Base-by-base conservation (phyloP, 441 rosid genomes). In the Adansonia gregorii region DNA sequence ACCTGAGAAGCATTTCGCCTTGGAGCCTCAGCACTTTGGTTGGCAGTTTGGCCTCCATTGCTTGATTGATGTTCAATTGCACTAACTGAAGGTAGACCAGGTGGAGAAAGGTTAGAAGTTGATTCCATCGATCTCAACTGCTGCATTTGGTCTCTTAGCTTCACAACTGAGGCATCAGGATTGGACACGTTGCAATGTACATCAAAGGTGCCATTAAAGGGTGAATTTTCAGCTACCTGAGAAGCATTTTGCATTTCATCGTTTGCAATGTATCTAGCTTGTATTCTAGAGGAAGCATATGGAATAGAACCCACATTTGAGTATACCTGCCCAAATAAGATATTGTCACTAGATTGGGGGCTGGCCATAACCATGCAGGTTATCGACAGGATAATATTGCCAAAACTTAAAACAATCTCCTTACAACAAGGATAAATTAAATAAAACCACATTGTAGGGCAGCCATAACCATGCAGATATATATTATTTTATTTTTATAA, bases 321-420 rank as follows among this genome's bases (percentile, higher is more conserved):
- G 68, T 63, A 76, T 75, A 31, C 90, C 91, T 85, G 81, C 54
- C 75, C 82, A 85, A 41, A 56, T 35, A 74, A 80, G 69, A 67
- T 24, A 67, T 59, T 7, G 11, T 68, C 15, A 77, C 46, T 39
- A 72, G 55, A 77, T 15, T 8, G 67, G 45, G 3, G 67, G 20
- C 55, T 14, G 20, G 11, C 14, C 4, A 19, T 67, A 54, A 35
- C 41, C 41, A 35, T 35, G 52, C 55, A 60, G 20, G 24, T 43
- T 46, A 31, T 49, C 6, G 48, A 46, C 9, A 49, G 48, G 43
- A 63, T 65, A 3, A 51, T 49, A 24, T 35, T 63, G 49, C 17
- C n/a, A 17, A 64, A 48, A 51, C 22, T 64, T 19, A 22, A 56
- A 41, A 55, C 35, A 72, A 58, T 72, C 39, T 19, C 19, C 75